Percentiles rank a stretch among this genome's conserved stretches.
phyloP scores from a whole-genome alignment of 768 basidiomycete species.

The Lyophyllum semitale region DNA sequence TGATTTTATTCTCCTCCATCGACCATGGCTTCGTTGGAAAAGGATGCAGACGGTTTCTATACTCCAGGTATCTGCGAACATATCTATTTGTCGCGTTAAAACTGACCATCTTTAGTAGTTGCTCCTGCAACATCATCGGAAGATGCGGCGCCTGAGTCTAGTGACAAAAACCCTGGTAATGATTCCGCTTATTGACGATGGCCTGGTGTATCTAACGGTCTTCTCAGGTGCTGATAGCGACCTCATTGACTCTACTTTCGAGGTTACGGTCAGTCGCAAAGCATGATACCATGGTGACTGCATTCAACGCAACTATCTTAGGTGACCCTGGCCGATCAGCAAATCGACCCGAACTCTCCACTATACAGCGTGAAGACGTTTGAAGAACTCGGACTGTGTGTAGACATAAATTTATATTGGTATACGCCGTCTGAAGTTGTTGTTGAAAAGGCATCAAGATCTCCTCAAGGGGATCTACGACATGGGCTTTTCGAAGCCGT shows the following conservation, averaged over 20 bases:
- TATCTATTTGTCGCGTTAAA: neutral
- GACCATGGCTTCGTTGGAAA: constrained; percentile 50
- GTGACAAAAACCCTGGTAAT: constrained; percentile 30
- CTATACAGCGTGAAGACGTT: constrained; percentile 92
- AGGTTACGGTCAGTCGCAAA: constrained; percentile 63
- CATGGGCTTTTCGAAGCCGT: constrained; percentile 96
- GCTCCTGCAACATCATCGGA: constrained; percentile 24
- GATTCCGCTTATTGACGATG: neutral
- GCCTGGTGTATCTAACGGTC: neutral
- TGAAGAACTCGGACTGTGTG: constrained; percentile 93
- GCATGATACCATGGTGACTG: constrained; percentile 6
- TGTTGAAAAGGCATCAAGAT: constrained; percentile 64
- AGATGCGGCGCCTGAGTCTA: constrained; percentile 21
- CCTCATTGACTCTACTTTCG: constrained; percentile 78
- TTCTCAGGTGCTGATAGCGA: constrained; percentile 44
- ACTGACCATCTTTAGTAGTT: constrained; percentile 6
- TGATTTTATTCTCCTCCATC: neutral
- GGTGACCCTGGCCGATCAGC: constrained; percentile 97
- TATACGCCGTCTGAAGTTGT: neutral
- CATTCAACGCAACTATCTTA: constrained; percentile 27
- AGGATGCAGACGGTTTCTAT: constrained; percentile 82
- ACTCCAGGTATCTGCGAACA: constrained; percentile 47
- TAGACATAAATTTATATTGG: constrained; percentile 8
- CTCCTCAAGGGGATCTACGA: constrained; percentile 92
- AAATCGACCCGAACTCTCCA: constrained; percentile 94